A percentile compares a stretch with the other conserved stretches of the same genome.
phyloP scores from a whole-genome alignment of 176 grass and related monocot genomes.

The Avena atlantica region DNA sequence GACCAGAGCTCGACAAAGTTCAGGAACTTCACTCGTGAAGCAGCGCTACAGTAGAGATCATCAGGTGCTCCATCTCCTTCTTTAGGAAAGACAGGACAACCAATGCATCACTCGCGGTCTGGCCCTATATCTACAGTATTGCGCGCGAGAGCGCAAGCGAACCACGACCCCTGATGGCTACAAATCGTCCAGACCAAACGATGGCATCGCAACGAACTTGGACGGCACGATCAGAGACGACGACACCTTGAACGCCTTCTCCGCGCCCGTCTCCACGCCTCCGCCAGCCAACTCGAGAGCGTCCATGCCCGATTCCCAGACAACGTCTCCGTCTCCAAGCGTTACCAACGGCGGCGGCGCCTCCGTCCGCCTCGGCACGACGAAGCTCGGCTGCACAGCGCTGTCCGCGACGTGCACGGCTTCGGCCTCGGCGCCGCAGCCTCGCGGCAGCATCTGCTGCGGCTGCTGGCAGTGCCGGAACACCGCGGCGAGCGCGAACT shows the following conservation, averaged over 20 bases:
- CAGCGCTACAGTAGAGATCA: neutral
- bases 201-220: constrained; percentile 39
- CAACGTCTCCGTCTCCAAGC: neutral
- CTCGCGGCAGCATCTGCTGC: neutral
- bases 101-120: neutral
- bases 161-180: neutral
- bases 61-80: neutral
- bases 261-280: neutral
- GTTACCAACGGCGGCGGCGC: neutral
- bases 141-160: neutral
- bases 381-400: constrained; percentile 68
- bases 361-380: constrained; percentile 59
- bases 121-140: constrained; percentile 32
- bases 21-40: neutral
- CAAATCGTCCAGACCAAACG: constrained; percentile 32
- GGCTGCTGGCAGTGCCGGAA: constrained; percentile 37
- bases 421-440: neutral
- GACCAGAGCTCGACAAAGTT: neutral
- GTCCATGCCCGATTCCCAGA: neutral
- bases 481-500: constrained; percentile 63
- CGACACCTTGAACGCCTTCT: constrained; percentile 52
- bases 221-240: constrained; percentile 72
- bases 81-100: constrained; percentile 20
- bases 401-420: constrained; percentile 11
- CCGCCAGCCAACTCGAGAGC: neutral